A percentile compares a stretch with the other conserved stretches of the same genome.
Conservation (phyloP, 2,329 filamentous ascomycete species). For the Trichoderma oligosporum region DNA sequence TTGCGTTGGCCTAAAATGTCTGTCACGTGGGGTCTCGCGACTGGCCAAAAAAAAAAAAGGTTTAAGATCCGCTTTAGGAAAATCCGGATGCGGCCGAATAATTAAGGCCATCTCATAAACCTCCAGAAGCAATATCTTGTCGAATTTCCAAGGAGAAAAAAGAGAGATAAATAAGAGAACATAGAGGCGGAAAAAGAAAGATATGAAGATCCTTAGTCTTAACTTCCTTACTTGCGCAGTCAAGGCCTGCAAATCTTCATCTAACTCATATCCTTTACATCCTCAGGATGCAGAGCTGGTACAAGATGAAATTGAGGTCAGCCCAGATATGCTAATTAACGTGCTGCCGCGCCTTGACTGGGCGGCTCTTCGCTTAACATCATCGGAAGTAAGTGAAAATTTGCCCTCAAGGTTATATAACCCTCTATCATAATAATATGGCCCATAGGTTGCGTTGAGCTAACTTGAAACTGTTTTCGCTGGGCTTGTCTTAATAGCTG, state of each 20-base stretch:
- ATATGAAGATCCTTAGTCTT: constrained; percentile 91
- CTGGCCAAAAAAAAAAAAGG: not conserved
- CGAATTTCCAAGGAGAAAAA: no score
- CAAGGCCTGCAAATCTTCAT: constrained; percentile 83
- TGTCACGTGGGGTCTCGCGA: constrained; percentile 13
- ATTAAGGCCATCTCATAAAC: not conserved
- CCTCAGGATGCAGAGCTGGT: constrained; percentile 89
- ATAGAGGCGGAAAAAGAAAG: not conserved
- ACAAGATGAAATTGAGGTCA: constrained; percentile 78
- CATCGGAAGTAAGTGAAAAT: constrained; percentile 61
- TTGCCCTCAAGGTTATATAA: constrained; percentile 23
- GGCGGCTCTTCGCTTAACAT: constrained; percentile 71
- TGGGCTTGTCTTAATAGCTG: constrained; percentile 54
- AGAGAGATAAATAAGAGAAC: not conserved
- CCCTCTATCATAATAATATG: constrained; percentile 15
- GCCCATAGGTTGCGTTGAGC: not conserved
- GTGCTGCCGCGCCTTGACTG: constrained; percentile 86
- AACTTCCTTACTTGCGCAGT: constrained; percentile 97
- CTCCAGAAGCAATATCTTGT: no score
- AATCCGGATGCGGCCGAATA: not conserved
- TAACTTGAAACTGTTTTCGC: not conserved
- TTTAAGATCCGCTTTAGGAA: constrained; percentile 5
- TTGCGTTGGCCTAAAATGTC: no score
- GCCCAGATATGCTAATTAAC: constrained; percentile 75
- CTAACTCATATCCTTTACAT: constrained; percentile 82